Evolutionary conservation across 2,329 filamentous ascomycete genomes (phyloP).

Genomic region (Epichloe bromicola): DNA sequence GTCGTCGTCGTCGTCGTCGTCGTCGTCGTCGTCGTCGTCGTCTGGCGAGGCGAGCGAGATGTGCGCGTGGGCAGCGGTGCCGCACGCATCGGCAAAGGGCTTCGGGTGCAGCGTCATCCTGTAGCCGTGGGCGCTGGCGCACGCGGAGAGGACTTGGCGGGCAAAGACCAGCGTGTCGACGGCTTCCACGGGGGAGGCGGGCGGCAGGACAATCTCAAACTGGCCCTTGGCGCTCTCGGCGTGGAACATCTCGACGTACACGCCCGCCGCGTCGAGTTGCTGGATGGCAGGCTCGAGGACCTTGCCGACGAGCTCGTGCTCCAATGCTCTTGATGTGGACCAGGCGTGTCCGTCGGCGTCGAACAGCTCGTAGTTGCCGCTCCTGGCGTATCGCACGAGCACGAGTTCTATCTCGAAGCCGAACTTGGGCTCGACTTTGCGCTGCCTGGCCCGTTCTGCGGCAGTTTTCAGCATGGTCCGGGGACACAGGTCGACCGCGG

Average conservation of each 20-base stretch:
- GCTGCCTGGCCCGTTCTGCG: constrained; percentile 34
- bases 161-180: constrained; percentile 61
- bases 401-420: constrained; percentile 78
- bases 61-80: constrained; percentile 58
- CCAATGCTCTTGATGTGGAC: constrained; percentile 51
- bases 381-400: constrained; percentile 40
- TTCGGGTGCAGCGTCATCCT: constrained; percentile 64
- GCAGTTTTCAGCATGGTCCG: constrained; percentile 46
- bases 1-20: too few species aligned
- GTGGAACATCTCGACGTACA: constrained; percentile 61
- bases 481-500: constrained; percentile 45
- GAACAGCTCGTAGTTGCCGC: constrained; percentile 28
- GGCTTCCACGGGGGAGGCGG: constrained; percentile 51
- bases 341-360: constrained; percentile 56
- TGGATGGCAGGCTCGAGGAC: constrained; percentile 54
- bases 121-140: constrained; percentile 48
- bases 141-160: constrained; percentile 52
- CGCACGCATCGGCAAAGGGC: constrained; percentile 43
- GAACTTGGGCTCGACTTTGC: constrained; percentile 46
- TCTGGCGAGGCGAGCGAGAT: constrained; percentile 45
- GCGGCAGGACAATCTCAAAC: constrained; percentile 62
- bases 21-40: constrained; percentile 8
- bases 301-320: constrained; percentile 40
- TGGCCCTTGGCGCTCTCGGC: constrained; percentile 61
- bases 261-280: constrained; percentile 45